These are phyloP conservation scores for Saccharomycopsis javanensis DNA, from an alignment of 805 yeast genomes.

Conservation along the genomic window DNA sequence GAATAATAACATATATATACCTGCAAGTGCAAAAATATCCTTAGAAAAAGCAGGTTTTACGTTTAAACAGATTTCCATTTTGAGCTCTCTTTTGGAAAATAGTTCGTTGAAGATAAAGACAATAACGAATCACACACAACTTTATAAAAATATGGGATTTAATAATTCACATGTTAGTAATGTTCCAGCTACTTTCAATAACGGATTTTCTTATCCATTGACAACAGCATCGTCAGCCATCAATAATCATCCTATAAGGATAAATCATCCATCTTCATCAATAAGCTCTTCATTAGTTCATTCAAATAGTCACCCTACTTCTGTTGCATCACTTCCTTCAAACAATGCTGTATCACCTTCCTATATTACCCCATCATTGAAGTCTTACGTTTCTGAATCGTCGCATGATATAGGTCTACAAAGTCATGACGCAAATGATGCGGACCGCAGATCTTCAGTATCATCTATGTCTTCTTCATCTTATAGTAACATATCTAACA, in stretches of 20 bases:
- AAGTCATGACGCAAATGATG: background rate
- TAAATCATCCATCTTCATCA: background rate
- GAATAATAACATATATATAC: slow-evolving; percentile 28
- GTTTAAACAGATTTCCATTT: slow-evolving; percentile 60
- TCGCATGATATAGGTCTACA: background rate
- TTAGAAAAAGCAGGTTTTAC: slow-evolving; percentile 57
- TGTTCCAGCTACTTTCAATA: background rate
- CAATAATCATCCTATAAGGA: background rate
- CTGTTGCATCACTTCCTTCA: background rate
- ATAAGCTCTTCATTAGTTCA: background rate
- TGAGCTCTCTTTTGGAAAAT: slow-evolving; percentile 30
- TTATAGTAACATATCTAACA: background rate
- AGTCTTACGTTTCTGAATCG: background rate
- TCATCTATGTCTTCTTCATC: background rate
- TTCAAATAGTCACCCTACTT: background rate
- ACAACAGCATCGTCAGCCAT: background rate
- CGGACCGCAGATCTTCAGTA: background rate
- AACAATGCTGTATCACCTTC: background rate
- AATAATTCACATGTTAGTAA: background rate
- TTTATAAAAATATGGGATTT: background rate
- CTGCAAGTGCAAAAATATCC: slow-evolving; percentile 61
- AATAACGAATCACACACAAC: background rate
- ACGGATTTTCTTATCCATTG: background rate
- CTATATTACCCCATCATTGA: background rate
- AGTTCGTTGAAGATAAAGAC: slow-evolving; percentile 41